Evolutionary conservation across 768 basidiomycete genomes (phyloP), one percentile per base, ranked within the genome.

Genomic region (Trametes maxima): DNA sequence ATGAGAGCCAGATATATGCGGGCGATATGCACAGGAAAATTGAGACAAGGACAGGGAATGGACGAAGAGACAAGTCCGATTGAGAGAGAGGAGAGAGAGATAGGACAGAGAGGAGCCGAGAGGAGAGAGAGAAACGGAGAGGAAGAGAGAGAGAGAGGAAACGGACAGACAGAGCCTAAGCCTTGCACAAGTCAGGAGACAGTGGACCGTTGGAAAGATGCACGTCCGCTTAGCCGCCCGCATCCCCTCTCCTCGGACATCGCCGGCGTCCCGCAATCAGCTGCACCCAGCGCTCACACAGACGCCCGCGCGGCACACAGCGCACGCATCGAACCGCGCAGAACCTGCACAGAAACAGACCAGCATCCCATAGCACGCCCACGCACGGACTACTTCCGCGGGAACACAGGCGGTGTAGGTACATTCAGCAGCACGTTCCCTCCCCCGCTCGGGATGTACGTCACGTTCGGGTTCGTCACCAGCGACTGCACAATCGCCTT

Each of bases 401-500:
- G 59, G 65, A 70, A 78, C 76, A 75, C 60, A 49, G 82, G 78
- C 60, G 79, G 78, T 11, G 85, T 83, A 59, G 90, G 88, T 63
- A 96, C 87, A 75, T 91, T 93, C 73, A 96, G 75, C 66, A 97
- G 76, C 59, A 97, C 87, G 70, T 90, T 90, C 2, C 87, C 87
- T 14, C 86, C 86, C 13, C 88, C 80, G 67, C 87, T 88, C 48
- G 94, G 94, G 60, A 97, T 85, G 71, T 94, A 97, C 36, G 92
- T 88, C 70, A 97, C 92, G 73, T 95, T 95, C 61, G 84, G 82
- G 69, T 90, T 95, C 65, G 71, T 76, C 39, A 89, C 70, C 69
- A 97, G 79, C 64, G 92, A 94, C 70, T 88, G 85, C 55, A 89
- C 97, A 72, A 99, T 98, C 57, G 96, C 97, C 79, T 98, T 94